phyloP scores from a whole-genome alignment of 1,284 basidiomycete species.

The Tilletia setariae region DNA sequence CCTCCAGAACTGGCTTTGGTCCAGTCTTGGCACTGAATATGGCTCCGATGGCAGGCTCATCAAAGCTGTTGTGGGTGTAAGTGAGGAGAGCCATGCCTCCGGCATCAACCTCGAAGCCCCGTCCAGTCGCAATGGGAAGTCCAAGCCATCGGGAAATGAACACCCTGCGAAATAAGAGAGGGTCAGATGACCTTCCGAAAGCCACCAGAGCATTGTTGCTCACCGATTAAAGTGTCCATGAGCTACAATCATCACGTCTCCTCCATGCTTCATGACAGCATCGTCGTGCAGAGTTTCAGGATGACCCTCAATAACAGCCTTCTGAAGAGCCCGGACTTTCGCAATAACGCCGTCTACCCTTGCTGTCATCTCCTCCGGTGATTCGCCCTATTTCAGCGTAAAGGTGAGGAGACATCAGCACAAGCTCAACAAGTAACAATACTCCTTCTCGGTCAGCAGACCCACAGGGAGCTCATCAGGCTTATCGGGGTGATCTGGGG shows the following conservation, averaged over 20 bases:
- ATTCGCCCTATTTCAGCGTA: constrained; percentile 31
- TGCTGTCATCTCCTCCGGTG: constrained; percentile 41
- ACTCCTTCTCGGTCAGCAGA: too few species aligned
- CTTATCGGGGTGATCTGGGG: constrained; percentile 38
- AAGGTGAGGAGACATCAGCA: not conserved
- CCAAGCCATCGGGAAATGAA: constrained; percentile 50
- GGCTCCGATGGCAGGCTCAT: constrained; percentile 47
- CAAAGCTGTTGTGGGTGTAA: constrained; percentile 47
- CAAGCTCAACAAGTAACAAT: too few species aligned
- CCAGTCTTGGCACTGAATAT: constrained; percentile 48
- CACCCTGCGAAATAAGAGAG: constrained; percentile 15
- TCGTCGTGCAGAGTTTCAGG: constrained; percentile 22
- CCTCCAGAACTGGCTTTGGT: constrained; percentile 21
- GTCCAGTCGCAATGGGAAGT: constrained; percentile 38
- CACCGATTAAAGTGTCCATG: constrained; percentile 50
- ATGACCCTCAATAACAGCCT: constrained; percentile 31
- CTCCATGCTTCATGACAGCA: constrained; percentile 33
- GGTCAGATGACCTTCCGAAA: not conserved
- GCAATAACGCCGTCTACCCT: constrained; percentile 45
- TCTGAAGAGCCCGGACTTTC: constrained; percentile 39
- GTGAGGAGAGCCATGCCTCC: constrained; percentile 49
- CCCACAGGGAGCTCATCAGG: constrained; percentile 32
- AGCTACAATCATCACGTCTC: constrained; percentile 46
- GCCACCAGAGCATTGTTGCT: not conserved
- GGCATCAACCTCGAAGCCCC: constrained; percentile 47